Percentiles rank a stretch among this genome's conserved stretches.
Evolutionary conservation across 2,329 filamentous ascomycete genomes (phyloP).

Genomic region (Claviceps paspali): DNA sequence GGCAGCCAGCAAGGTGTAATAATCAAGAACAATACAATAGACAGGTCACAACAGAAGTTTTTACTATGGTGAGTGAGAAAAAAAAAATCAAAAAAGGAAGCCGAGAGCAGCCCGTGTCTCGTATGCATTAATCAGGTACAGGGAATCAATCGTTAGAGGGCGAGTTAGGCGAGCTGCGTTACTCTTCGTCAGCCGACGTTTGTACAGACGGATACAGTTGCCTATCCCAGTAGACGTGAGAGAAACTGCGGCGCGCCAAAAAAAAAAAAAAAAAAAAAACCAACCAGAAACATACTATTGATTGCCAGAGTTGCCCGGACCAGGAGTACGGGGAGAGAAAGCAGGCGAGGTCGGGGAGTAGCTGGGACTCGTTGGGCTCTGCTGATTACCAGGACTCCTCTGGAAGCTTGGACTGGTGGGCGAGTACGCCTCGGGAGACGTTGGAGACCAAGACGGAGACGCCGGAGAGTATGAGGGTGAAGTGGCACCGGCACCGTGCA

Average conservation of each 20-base stretch:
- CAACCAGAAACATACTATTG: slow-evolving; percentile 22
- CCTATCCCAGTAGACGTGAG: no score
- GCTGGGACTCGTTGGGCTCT: slow-evolving; percentile 52
- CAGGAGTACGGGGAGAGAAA: slow-evolving; percentile 30
- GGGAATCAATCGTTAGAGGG: slow-evolving; percentile 24
- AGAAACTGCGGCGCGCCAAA: background rate
- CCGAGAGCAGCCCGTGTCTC: slow-evolving; percentile 17
- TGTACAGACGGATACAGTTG: background rate
- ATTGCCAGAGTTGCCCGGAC: slow-evolving; percentile 27
- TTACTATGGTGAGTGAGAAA: background rate
- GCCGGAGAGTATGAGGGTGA: slow-evolving; percentile 53
- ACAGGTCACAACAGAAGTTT: background rate
- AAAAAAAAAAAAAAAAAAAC: background rate
- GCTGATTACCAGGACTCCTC: slow-evolving; percentile 35
- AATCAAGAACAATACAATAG: background rate
- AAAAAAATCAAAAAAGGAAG: background rate
- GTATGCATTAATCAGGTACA: slow-evolving; percentile 18
- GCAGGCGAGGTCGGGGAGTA: slow-evolving; percentile 50
- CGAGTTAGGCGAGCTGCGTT: slow-evolving; percentile 26
- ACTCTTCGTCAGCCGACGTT: background rate
- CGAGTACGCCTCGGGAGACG: slow-evolving; percentile 49
- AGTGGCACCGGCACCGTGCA: slow-evolving; percentile 27
- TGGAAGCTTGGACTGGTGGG: slow-evolving; percentile 48
- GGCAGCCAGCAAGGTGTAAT: background rate
- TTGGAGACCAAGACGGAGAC: slow-evolving; percentile 66